A percentile compares a stretch with the other conserved stretches of the same genome.
Evolutionary conservation across 345 rosid genomes (phyloP).

Genomic region (Noccaea bulbosa): DNA sequence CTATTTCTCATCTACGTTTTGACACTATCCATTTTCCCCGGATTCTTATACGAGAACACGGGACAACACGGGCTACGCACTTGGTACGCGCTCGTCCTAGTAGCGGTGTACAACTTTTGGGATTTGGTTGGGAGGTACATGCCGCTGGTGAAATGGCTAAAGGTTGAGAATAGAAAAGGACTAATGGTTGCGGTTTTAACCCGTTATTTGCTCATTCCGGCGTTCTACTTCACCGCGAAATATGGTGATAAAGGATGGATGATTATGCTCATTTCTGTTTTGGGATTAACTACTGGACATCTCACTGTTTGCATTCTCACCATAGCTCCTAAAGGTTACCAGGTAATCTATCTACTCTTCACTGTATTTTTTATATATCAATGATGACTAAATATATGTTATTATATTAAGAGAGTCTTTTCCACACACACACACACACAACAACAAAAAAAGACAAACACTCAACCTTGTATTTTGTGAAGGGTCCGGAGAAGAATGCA

Average conservation of each 20-base stretch:
- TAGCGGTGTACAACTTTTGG: conserved; percentile 68
- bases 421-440: background rate
- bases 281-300: conserved; percentile 80
- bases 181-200: conserved; percentile 57
- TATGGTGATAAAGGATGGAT: conserved; percentile 93
- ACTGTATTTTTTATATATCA: too few relatives aligned
- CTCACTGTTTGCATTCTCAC: conserved; percentile 88
- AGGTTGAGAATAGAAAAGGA: conserved; percentile 70
- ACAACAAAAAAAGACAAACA: background rate
- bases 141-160: conserved; percentile 58
- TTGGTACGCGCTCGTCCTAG: conserved; percentile 77
- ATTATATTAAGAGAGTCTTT: background rate
- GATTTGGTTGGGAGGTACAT: conserved; percentile 71
- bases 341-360: conserved; percentile 17
- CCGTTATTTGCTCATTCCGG: conserved; percentile 72
- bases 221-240: conserved; percentile 86
- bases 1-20: conserved; percentile 58
- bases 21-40: conserved; percentile 81
- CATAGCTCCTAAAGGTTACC: conserved; percentile 67
- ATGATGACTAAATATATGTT: too few relatives aligned
- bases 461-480: conserved; percentile 30
- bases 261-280: conserved; percentile 70
- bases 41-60: conserved; percentile 78
- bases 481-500: conserved; percentile 97
- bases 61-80: conserved; percentile 66